Evolutionary conservation across 176 grass and related monocot genomes (phyloP), one percentile per base, ranked within the genome.

Genomic region (Aegilops sharonensis): DNA sequence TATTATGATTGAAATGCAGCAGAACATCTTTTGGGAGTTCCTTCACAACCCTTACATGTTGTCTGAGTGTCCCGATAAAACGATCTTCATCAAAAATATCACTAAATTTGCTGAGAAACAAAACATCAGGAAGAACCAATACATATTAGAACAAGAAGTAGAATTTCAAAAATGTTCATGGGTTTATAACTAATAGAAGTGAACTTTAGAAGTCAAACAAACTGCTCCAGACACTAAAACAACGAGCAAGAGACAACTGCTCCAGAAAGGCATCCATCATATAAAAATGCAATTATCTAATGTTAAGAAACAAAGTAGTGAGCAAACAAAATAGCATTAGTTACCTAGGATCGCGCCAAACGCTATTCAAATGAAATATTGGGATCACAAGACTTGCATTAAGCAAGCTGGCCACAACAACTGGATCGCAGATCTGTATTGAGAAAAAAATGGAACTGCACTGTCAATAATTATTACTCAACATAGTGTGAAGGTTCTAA

Each of bases 381-480:
- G 96, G 96, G 86, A 94, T 92, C 84, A 98, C 92, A 88, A 98
- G 93, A 72, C 90, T 98, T 89, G 96, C 96, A 91, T 95, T 98
- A 64, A 98, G 82, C 84, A 95, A 84, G 72, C 88, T 89, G 13
- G 96, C 92, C 23, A 98, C 93, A 76, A 92, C 96, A 89, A 95
- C 96, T 71, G 93, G 93, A 80, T 98, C 93, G 3, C 89, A 95
- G 86, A 98, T 95, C 96, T 98, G 92, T 81, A 89, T 75, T 39
- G 18, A 13, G 78, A 81, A 83, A 87, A 11, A 4, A 52, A 27
- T 5, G 45, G 24, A 76, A n/a, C 3, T 75, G 66, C 18, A 76
- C 73, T 62, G 76, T 78, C 78, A 78, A 86, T 68, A 67, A 85
- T 32, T 75, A 59, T 75, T 87, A 93, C 39, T 18, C 20, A 34